A percentile compares a stretch with the other conserved stretches of the same genome.
These are phyloP conservation scores for Eucalyptus leucophloia DNA, from an alignment of 345 rosid species.

Conservation along the genomic window DNA sequence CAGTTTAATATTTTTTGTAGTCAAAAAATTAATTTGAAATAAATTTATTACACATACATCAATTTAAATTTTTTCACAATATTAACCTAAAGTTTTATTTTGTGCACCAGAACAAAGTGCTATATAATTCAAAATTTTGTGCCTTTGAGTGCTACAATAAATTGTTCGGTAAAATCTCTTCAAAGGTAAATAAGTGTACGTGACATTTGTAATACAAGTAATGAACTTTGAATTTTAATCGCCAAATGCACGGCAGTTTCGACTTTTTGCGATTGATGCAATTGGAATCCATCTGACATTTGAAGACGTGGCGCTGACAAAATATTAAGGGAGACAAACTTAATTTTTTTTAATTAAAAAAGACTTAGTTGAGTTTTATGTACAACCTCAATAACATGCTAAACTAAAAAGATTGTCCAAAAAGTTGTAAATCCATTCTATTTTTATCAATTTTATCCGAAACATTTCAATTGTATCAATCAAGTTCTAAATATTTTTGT, in stretches of 20 bases:
- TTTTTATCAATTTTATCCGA: too few species aligned
- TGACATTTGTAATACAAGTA: not conserved
- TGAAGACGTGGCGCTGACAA: not conserved
- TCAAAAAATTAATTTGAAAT: too few species aligned
- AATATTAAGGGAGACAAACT: not conserved
- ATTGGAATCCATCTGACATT: not conserved
- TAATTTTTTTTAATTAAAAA: not conserved
- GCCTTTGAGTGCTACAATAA: not conserved
- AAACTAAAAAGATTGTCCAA: too few species aligned
- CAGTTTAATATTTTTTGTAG: too few species aligned
- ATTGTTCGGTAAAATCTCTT: not conserved
- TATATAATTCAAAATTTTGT: not conserved
- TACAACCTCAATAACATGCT: not conserved
- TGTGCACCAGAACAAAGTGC: not conserved
- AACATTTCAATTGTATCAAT: too few species aligned
- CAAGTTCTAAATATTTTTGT: too few species aligned
- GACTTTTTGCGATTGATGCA: not conserved
- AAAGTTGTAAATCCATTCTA: too few species aligned
- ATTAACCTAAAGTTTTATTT: not conserved
- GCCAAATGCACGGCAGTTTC: not conserved
- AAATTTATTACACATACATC: too few species aligned
- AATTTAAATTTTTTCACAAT: too few species aligned
- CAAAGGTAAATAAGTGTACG: not conserved
- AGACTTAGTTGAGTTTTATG: not conserved
- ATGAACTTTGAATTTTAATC: not conserved